A percentile compares a stretch with the other conserved stretches of the same genome.
Conservation (phyloP, 345 rosid genomes). For the Bruguiera parviflora region DNA sequence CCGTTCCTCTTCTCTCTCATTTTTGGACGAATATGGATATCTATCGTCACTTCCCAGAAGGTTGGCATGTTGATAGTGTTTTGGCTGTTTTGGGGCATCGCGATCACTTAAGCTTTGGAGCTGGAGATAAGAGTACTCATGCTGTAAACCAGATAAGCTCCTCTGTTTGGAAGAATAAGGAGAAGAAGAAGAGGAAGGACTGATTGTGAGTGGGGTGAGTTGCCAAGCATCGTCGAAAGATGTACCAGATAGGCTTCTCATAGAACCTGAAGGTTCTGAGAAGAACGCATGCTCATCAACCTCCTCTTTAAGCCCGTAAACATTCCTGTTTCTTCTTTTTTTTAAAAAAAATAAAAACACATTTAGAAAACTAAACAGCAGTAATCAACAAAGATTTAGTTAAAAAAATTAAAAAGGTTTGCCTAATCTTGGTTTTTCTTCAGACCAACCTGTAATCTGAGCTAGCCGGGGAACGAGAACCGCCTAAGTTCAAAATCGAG, state of each 20-base stretch:
- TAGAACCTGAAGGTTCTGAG: slow-evolving; percentile 57
- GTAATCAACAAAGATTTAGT: not conserved
- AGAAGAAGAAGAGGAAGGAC: slow-evolving; percentile 42
- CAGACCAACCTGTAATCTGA: slow-evolving; percentile 50
- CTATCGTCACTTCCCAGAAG: slow-evolving; percentile 37
- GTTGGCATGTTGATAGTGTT: slow-evolving; percentile 34
- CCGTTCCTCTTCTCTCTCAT: slow-evolving; percentile 44
- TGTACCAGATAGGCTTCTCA: slow-evolving; percentile 52
- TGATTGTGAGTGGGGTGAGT: slow-evolving; percentile 55
- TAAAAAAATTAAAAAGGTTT: not conserved
- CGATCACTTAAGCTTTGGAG: slow-evolving; percentile 42
- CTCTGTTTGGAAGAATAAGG: slow-evolving; percentile 46
- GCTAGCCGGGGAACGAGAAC: slow-evolving; percentile 29
- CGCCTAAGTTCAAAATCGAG: slow-evolving; percentile 44
- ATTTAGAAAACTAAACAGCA: not conserved
- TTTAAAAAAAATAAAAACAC: slow-evolving; percentile 1
- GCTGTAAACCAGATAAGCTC: slow-evolving; percentile 33
- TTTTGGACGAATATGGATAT: slow-evolving; percentile 32
- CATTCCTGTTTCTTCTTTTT: slow-evolving; percentile 43
- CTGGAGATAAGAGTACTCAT: slow-evolving; percentile 55
- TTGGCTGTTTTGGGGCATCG: slow-evolving; percentile 24
- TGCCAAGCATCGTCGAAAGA: slow-evolving; percentile 73
- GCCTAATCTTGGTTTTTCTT: not conserved
- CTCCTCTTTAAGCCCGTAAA: slow-evolving; percentile 53
- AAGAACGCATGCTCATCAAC: slow-evolving; percentile 67